These are phyloP conservation scores for Pseudocercospora macadamiae DNA, from an alignment of 2,329 filamentous ascomycete genomes.

Conservation along the genomic window DNA sequence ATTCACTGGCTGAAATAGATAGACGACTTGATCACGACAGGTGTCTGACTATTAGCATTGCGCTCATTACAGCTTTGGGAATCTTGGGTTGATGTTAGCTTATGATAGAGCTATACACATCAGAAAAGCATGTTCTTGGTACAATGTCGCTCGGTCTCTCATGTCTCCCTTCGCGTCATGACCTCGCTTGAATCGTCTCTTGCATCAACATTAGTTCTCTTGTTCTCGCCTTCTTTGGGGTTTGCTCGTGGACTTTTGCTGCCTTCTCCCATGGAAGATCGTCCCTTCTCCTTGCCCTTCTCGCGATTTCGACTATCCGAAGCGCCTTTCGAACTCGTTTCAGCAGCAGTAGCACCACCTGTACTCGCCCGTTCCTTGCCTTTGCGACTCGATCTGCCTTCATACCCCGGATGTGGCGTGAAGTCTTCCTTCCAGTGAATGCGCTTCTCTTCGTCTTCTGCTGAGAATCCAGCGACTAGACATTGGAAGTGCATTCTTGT, in stretches of 20 bases:
- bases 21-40: neutral
- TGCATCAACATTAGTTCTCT: neutral
- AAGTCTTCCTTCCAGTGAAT: conserved; percentile 34
- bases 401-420: conserved; percentile 27
- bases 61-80: neutral
- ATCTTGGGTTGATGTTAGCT: neutral
- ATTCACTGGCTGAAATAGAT: neutral
- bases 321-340: conserved; percentile 1
- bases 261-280: neutral
- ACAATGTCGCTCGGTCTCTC: neutral
- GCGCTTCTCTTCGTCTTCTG: conserved; percentile 24
- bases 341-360: conserved; percentile 10
- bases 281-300: conserved; percentile 11
- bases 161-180: neutral
- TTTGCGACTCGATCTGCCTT: conserved; percentile 22
- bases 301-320: conserved; percentile 1
- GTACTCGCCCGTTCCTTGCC: conserved; percentile 30
- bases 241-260: neutral
- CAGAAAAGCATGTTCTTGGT: neutral
- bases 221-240: neutral
- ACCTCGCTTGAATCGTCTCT: neutral
- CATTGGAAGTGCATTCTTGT: conserved; percentile 38
- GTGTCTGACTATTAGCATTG: neutral
- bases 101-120: conserved; percentile 2
- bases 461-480: conserved; percentile 33